These are phyloP conservation scores for Hydrangea macrophylla DNA, from an alignment of 148 eudicot genomes.

Conservation along the genomic window DNA sequence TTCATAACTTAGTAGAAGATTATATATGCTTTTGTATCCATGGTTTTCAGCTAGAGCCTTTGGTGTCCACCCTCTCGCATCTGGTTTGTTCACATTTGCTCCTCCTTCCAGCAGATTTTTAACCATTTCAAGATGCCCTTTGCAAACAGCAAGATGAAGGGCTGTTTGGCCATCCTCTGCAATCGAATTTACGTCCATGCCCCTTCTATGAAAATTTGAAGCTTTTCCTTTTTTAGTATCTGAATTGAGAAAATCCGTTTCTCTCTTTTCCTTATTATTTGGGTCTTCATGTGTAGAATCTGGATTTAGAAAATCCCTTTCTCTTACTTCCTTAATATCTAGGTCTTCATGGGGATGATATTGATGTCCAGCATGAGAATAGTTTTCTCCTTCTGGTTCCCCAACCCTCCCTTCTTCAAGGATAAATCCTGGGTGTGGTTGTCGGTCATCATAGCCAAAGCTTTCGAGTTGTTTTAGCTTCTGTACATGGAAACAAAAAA, in stretches of 20 bases:
- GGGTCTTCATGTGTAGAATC: constrained; percentile 15
- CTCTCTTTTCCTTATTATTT: constrained; percentile 9
- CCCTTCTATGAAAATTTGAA: constrained; percentile 10
- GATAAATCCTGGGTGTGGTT: constrained; percentile 20
- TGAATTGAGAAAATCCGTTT: constrained; percentile 8
- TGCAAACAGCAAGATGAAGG: constrained; percentile 23
- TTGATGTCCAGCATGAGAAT: constrained; percentile 16
- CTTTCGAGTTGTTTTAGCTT: constrained; percentile 42
- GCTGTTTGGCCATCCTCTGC: constrained; percentile 27
- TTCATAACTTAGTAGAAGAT: constrained; percentile 20
- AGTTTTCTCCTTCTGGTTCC: constrained; percentile 20
- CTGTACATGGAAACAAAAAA: constrained; percentile 32
- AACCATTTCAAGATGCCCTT: constrained; percentile 35
- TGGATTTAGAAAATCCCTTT: constrained; percentile 8
- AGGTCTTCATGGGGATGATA: constrained; percentile 18
- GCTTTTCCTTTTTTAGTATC: constrained; percentile 9
- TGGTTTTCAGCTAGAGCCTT: constrained; percentile 29
- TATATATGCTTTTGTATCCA: constrained; percentile 25
- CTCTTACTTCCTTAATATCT: constrained; percentile 10
- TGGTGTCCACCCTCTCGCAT: constrained; percentile 28
- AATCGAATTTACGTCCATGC: constrained; percentile 14
- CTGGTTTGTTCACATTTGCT: constrained; percentile 30
- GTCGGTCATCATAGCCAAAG: constrained; percentile 30
- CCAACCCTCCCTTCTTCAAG: constrained; percentile 21
- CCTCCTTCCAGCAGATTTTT: constrained; percentile 37